These are phyloP conservation scores for Phytophthora hibernalis DNA, from an alignment of 352 stramenopile genomes.

Conservation along the genomic window DNA sequence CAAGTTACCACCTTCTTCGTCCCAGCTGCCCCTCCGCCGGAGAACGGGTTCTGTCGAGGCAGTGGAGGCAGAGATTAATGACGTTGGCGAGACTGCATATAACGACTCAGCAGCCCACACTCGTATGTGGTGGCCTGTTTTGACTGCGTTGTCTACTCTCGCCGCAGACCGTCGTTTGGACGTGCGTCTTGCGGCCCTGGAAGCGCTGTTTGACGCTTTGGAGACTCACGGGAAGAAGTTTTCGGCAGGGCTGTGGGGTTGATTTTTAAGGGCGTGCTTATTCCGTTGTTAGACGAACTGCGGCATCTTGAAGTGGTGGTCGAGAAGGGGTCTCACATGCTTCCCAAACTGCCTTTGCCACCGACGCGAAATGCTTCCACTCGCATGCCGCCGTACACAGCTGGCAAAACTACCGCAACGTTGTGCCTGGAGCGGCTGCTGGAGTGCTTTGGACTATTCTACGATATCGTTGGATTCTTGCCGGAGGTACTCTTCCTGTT, in stretches of 20 bases:
- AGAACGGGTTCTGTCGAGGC: slow-evolving; percentile 44
- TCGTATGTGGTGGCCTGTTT: slow-evolving; percentile 94
- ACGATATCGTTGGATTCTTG: slow-evolving; percentile 79
- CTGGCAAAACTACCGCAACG: slow-evolving; percentile 67
- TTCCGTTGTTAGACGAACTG: slow-evolving; percentile 84
- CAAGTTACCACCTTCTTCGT: slow-evolving; percentile 15
- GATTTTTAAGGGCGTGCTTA: slow-evolving; percentile 88
- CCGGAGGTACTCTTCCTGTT: slow-evolving; percentile 81
- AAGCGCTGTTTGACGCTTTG: slow-evolving; percentile 80
- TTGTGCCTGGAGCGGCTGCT: slow-evolving; percentile 69
- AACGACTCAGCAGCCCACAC: slow-evolving; percentile 79
- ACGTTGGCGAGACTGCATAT: slow-evolving; percentile 44
- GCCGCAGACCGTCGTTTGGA: slow-evolving; percentile 91
- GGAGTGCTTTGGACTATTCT: slow-evolving; percentile 82
- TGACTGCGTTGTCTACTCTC: slow-evolving; percentile 96
- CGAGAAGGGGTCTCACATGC: slow-evolving; percentile 46
- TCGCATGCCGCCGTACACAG: slow-evolving; percentile 43
- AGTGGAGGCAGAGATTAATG: slow-evolving; percentile 9
- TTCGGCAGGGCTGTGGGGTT: slow-evolving; percentile 78
- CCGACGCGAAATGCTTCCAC: slow-evolving; percentile 20
- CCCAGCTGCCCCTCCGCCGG: slow-evolving; percentile 36
- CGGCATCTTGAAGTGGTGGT: slow-evolving; percentile 71
- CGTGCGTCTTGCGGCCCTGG: slow-evolving; percentile 82
- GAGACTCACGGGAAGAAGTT: slow-evolving; percentile 78
- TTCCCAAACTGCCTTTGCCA: slow-evolving; percentile 55